Evolutionary conservation across 2,329 filamentous ascomycete species (phyloP).

Genomic region (Neurospora crassa): DNA sequence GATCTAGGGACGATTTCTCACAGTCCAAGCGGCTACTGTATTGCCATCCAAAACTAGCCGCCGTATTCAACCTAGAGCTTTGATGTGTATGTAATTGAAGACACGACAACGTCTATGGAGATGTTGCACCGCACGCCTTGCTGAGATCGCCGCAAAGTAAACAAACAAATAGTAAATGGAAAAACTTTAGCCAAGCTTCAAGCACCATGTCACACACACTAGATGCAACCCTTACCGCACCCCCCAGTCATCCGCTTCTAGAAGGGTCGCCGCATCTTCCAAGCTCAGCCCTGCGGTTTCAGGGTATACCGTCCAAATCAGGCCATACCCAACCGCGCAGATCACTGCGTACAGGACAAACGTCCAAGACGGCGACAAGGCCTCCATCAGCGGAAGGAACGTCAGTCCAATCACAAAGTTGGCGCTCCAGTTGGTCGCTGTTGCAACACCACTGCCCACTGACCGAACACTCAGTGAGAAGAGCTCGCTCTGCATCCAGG

Average conservation of each 20-base stretch:
- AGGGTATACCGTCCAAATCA: slow-evolving; percentile 69
- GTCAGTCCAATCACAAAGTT: slow-evolving; percentile 83
- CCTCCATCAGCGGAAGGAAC: slow-evolving; percentile 80
- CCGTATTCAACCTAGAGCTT: not conserved
- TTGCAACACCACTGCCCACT: slow-evolving; percentile 62
- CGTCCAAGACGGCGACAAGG: slow-evolving; percentile 62
- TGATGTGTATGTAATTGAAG: not conserved
- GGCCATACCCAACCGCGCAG: slow-evolving; percentile 57
- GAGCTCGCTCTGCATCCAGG: slow-evolving; percentile 92
- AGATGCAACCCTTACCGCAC: slow-evolving; percentile 34
- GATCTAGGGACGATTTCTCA: not conserved
- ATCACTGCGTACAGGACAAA: slow-evolving; percentile 72
- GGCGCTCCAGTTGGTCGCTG: slow-evolving; percentile 76
- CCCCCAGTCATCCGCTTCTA: slow-evolving; percentile 68
- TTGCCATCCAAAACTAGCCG: not conserved
- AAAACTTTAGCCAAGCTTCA: not conserved
- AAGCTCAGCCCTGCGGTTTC: slow-evolving; percentile 75
- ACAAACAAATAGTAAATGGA: not conserved
- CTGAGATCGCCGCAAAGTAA: not conserved
- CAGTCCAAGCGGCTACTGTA: not conserved
- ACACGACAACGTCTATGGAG: not conserved
- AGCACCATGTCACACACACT: not conserved
- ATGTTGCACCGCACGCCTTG: not conserved
- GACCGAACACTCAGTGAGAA: slow-evolving; percentile 71
- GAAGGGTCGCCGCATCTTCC: slow-evolving; percentile 66